phyloP scores from a whole-genome alignment of 1,284 basidiomycete species.

The Cryptococcus sp. region DNA sequence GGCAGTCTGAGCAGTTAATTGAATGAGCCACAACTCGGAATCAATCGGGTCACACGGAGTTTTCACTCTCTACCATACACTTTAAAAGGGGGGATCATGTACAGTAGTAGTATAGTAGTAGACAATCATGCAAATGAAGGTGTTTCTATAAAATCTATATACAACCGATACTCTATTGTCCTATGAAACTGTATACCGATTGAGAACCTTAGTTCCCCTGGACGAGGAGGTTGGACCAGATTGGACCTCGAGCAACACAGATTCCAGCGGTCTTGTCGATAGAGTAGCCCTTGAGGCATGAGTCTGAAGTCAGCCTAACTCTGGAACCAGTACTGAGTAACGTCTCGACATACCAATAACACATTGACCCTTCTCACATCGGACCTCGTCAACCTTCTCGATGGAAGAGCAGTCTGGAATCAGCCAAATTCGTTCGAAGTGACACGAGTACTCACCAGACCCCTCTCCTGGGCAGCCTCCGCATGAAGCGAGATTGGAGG shows the following conservation, averaged over 20 bases:
- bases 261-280: background rate
- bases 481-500: constrained; percentile 17
- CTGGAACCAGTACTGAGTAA: background rate
- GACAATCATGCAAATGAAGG: background rate
- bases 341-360: constrained; percentile 20
- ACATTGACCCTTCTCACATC: constrained; percentile 19
- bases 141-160: background rate
- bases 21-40: too few relatives aligned
- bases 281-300: background rate
- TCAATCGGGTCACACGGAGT: too few relatives aligned
- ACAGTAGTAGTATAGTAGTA: background rate
- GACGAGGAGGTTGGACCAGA: background rate
- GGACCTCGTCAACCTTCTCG: constrained; percentile 21
- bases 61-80: background rate
- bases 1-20: too few relatives aligned
- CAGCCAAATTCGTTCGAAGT: background rate
- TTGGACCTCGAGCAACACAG: background rate
- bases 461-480: constrained; percentile 21
- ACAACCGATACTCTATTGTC: background rate
- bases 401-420: constrained; percentile 20
- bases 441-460: constrained; percentile 14
- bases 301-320: background rate
- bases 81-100: background rate
- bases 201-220: background rate
- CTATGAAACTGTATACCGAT: background rate